Conservation (phyloP, 1,284 basidiomycete genomes). For the Coniferiporia weirii region DNA sequence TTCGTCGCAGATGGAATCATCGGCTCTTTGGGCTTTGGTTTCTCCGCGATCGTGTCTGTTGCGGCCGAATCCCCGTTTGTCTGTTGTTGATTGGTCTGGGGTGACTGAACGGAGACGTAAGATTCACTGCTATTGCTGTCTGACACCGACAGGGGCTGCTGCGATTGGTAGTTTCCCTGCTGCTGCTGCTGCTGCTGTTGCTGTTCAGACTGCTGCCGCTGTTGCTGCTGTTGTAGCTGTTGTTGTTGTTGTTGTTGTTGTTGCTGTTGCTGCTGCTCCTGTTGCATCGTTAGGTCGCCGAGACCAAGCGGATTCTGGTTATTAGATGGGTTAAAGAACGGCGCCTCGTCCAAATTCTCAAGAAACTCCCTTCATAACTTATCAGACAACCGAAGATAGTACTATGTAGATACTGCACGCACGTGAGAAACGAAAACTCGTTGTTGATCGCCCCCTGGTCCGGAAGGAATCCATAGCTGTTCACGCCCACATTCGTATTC, state of each 20-base stretch:
- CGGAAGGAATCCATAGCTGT: slow-evolving; percentile 12
- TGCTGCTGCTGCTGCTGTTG: slow-evolving; percentile 15
- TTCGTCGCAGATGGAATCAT: slow-evolving; percentile 68
- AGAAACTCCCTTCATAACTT: slow-evolving; percentile 62
- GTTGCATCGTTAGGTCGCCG: slow-evolving; percentile 3
- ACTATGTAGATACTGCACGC: slow-evolving; percentile 28
- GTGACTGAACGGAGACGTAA: slow-evolving; percentile 19
- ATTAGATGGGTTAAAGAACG: slow-evolving; percentile 55
- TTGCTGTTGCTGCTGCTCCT: slow-evolving; percentile 16
- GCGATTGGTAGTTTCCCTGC: slow-evolving; percentile 16
- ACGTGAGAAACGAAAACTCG: slow-evolving; percentile 79
- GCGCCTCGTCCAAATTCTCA: slow-evolving; percentile 68
- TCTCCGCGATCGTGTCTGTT: slow-evolving; percentile 10
- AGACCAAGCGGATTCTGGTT: neutral
- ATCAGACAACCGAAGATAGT: neutral
- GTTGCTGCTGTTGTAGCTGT: slow-evolving; percentile 14
- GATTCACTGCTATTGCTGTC: slow-evolving; percentile 15
- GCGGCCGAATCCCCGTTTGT: neutral
- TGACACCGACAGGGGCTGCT: slow-evolving; percentile 20
- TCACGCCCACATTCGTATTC: slow-evolving; percentile 3
- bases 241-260: slow-evolving; percentile 10
- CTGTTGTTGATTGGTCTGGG: slow-evolving; percentile 6
- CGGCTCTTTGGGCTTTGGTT: slow-evolving; percentile 21
- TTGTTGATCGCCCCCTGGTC: slow-evolving; percentile 31
- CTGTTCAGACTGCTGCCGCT: neutral